Evolutionary conservation across 176 grass and related monocot species (phyloP), one percentile per base, ranked within the genome.

Genomic region (Oryza meridionalis): DNA sequence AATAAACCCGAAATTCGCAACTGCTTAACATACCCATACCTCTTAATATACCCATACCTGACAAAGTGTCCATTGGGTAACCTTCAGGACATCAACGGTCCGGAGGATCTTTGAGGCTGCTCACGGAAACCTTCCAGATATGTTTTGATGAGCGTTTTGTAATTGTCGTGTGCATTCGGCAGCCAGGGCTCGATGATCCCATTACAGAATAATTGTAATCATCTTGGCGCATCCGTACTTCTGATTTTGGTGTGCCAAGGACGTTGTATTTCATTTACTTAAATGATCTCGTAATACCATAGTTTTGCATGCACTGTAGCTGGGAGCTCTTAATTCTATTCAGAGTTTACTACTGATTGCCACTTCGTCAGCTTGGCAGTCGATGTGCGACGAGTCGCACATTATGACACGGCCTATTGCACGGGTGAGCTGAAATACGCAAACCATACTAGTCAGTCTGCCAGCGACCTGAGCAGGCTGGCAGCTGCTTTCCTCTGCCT

Each of bases 61-160:
- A 84, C 62, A 25, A 25, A 61, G 0, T 63, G 29, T 2, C 7
- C 26, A 78, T 58, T 53, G 33, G 6, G 10, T 55, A 31, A 29
- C 73, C n/a, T 81, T 27, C 81, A 96, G 94, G 84, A 86, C 59
- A 85, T 93, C 86, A 91, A 89, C 38, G 69, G 86, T 13, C 91
- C 88, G 0, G 77, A 91, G 84, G 94, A 96, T 84, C 61, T 96
- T 45, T 96, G 73, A 96, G 84, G 22, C 14, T 5, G 37, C 74
- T 58, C 26, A 9, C 77, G 77, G 69, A 82, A 82, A 46, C 75
- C 31, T 27, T 80, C 75, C 38, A 22, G 22, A 38, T 86, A 47
- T 62, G 25, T 47, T 71, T 81, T 25, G 13, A 62, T 24, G 84
- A 85, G 81, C 69, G 37, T 78, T 65, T 61, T 85, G 80, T 88